phyloP scores from a whole-genome alignment of 2,329 filamentous ascomycete species.

The Pyrenophora seminiperda region DNA sequence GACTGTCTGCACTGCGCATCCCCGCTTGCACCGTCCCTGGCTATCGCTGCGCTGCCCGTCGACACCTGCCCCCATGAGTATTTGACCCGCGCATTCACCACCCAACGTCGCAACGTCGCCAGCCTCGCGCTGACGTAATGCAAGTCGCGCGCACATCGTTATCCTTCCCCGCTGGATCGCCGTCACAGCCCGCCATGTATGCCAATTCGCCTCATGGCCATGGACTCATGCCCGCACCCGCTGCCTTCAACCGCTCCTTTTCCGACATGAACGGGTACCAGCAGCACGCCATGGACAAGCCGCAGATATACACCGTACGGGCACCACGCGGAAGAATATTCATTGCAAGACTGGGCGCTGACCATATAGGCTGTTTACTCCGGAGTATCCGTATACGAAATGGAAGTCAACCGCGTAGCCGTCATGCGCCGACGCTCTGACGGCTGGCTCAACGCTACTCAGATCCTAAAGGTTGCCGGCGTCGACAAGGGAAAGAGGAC shows the following conservation, averaged over 20 bases:
- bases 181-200: conserved; percentile 44
- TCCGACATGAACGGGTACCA: conserved; percentile 44
- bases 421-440: conserved; percentile 96
- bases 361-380: conserved; percentile 77
- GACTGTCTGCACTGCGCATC: not conserved
- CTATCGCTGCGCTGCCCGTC: conserved; percentile 1
- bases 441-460: conserved; percentile 96
- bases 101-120: conserved; percentile 11
- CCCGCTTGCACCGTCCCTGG: conserved; percentile 4
- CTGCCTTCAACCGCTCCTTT: conserved; percentile 47
- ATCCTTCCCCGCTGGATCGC: conserved; percentile 35
- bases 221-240: conserved; percentile 43
- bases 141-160: conserved; percentile 43
- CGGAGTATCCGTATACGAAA: conserved; percentile 95
- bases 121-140: conserved; percentile 34
- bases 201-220: conserved; percentile 37
- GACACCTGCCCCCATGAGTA: conserved; percentile 22
- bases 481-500: conserved; percentile 98
- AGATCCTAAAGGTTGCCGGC: conserved; percentile 95
- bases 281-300: conserved; percentile 50
- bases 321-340: conserved; percentile 47
- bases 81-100: conserved; percentile 20
- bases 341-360: conserved; percentile 66
- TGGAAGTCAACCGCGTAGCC: conserved; percentile 91
- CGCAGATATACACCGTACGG: conserved; percentile 58